Evolutionary conservation across 352 stramenopile species (phyloP).

Genomic region (Phytophthora tentaculata): DNA sequence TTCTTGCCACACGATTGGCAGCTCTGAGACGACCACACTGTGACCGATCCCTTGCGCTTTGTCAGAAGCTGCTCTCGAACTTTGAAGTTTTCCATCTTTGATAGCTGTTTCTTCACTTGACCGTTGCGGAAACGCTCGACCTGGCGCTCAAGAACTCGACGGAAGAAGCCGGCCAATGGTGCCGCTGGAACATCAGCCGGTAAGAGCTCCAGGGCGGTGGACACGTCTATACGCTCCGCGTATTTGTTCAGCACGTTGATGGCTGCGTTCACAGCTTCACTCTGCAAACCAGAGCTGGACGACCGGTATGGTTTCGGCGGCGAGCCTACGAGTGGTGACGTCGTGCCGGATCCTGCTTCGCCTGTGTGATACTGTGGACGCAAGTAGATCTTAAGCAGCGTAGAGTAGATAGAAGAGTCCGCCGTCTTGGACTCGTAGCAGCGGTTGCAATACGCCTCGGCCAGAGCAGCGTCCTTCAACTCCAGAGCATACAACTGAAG

Average conservation of each 20-base stretch:
- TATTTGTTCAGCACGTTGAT: conserved; percentile 86
- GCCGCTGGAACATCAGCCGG: conserved; percentile 59
- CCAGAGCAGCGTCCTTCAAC: conserved; percentile 71
- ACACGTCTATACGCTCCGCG: conserved; percentile 81
- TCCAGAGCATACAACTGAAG: conserved; percentile 82
- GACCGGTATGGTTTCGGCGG: conserved; percentile 36
- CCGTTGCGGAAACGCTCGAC: conserved; percentile 79
- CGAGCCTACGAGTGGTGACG: conserved; percentile 18
- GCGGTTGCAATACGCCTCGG: conserved; percentile 82
- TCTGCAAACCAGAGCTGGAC: conserved; percentile 37
- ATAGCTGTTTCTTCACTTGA: conserved; percentile 86
- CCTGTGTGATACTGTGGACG: conserved; percentile 41
- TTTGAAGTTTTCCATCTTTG: conserved; percentile 91
- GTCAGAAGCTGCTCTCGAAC: conserved; percentile 67
- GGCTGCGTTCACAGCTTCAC: conserved; percentile 65
- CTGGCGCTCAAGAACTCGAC: conserved; percentile 75
- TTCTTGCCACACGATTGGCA: conserved; percentile 76
- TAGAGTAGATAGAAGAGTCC: conserved; percentile 86
- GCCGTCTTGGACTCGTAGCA: conserved; percentile 79
- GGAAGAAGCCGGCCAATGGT: conserved; percentile 68
- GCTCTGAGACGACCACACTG: conserved; percentile 75
- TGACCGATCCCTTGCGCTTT: conserved; percentile 76
- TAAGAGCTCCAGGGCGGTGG: conserved; percentile 76
- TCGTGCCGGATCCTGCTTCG: conserved; percentile 5
- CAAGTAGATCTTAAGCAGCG: conserved; percentile 76